Percentiles rank a stretch among this genome's conserved stretches.
Conservation (phyloP, 768 basidiomycete species). For the Kwoniella europaea region DNA sequence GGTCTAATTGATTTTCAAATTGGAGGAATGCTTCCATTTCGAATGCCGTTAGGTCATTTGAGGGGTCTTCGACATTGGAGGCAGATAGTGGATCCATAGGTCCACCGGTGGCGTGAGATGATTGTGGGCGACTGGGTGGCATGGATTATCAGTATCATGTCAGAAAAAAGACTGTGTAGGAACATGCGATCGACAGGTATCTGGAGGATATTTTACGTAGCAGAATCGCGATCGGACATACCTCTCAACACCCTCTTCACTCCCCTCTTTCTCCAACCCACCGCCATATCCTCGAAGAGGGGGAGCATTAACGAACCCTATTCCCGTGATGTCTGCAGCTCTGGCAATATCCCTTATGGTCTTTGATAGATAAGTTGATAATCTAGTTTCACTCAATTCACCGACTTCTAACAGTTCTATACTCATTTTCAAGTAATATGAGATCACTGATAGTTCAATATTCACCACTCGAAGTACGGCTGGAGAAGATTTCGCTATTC, state of each 20-base stretch:
- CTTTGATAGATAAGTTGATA: conserved; percentile 44
- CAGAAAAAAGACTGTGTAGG: too few species aligned
- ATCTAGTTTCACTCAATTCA: conserved; percentile 40
- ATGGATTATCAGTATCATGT: not conserved
- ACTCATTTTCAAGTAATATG: conserved; percentile 45
- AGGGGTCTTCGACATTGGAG: not conserved
- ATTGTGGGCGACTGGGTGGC: conserved; percentile 14
- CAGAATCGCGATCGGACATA: conserved; percentile 2
- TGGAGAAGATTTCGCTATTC: conserved; percentile 33
- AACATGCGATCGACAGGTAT: not conserved
- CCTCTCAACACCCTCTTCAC: conserved; percentile 5
- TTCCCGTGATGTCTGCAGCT: conserved; percentile 33
- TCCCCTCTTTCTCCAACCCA: not conserved
- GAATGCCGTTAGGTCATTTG: conserved; percentile 14
- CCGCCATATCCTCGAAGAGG: not conserved
- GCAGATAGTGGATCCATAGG: not conserved
- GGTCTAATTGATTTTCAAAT: conserved; percentile 38
- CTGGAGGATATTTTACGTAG: not conserved
- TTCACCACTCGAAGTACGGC: conserved; percentile 21
- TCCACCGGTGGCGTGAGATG: not conserved
- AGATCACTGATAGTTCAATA: conserved; percentile 40
- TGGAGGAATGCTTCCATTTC: conserved; percentile 36
- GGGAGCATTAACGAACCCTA: conserved; percentile 6
- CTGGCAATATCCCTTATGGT: conserved; percentile 41
- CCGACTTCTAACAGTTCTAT: conserved; percentile 38